These are phyloP conservation scores for Penicillium italicum DNA, from an alignment of 2,329 filamentous ascomycete species.

Conservation along the genomic window DNA sequence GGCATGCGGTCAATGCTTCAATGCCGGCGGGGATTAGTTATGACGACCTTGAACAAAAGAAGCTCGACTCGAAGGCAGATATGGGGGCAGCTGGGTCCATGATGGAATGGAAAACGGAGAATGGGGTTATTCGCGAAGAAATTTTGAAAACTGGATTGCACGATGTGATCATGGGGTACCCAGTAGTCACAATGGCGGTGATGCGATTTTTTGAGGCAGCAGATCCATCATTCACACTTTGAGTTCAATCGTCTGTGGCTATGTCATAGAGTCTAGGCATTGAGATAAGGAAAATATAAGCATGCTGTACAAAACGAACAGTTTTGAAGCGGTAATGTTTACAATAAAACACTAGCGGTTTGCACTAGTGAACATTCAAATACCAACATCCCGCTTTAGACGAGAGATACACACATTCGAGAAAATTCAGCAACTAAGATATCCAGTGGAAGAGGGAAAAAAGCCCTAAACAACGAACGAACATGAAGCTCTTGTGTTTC, in stretches of 20 bases:
- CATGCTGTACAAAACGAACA: neutral
- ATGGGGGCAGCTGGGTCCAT: conserved; percentile 51
- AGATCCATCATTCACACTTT: conserved; percentile 12
- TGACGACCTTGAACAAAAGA: conserved; percentile 48
- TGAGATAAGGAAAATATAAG: neutral
- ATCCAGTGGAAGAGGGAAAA: neutral
- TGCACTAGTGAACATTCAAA: neutral
- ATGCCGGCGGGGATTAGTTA: conserved; percentile 35
- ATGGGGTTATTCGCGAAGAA: conserved; percentile 53
- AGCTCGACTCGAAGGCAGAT: conserved; percentile 36
- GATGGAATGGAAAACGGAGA: conserved; percentile 46
- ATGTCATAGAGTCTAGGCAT: neutral
- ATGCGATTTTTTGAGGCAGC: conserved; percentile 44
- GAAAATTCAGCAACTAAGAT: fast-evolving
- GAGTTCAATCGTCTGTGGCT: neutral
- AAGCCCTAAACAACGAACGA: neutral
- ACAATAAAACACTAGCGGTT: neutral
- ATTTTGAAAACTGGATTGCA: conserved; percentile 56
- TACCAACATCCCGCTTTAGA: neutral
- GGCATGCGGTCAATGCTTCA: conserved; percentile 55
- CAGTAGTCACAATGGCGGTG: conserved; percentile 52
- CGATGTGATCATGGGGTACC: conserved; percentile 58
- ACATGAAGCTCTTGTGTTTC: neutral
- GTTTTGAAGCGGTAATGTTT: too few relatives aligned
- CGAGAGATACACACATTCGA: neutral